phyloP scores from a whole-genome alignment of 2,329 filamentous ascomycete species.

The Fusarium pininemorale region DNA sequence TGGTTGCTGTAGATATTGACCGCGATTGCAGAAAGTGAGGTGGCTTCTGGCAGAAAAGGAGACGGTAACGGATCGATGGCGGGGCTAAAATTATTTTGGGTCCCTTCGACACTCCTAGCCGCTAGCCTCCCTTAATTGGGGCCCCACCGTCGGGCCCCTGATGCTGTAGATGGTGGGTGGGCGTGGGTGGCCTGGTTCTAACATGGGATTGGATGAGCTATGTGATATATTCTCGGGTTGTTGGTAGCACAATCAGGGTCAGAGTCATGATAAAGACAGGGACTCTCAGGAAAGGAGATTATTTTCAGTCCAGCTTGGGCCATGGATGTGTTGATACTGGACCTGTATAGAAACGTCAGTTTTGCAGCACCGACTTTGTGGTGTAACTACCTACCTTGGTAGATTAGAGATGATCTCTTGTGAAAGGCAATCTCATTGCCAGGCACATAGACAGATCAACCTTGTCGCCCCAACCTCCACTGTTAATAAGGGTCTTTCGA shows the following conservation, averaged over 20 bases:
- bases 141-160: constrained; percentile 25
- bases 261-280: constrained; percentile 6
- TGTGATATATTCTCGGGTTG: constrained; percentile 6
- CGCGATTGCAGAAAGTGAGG: constrained; percentile 31
- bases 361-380: background rate
- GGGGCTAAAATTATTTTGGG: constrained; percentile 54
- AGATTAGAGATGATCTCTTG: background rate
- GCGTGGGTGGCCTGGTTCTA: constrained; percentile 10
- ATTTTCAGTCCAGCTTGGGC: background rate
- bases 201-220: constrained; percentile 15
- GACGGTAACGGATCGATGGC: constrained; percentile 52
- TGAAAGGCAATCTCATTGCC: background rate
- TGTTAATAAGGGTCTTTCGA: background rate
- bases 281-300: background rate
- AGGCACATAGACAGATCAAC: background rate
- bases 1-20: constrained; percentile 45
- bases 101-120: constrained; percentile 31
- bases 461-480: background rate
- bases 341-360: background rate
- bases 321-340: background rate
- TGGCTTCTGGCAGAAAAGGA: constrained; percentile 46
- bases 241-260: constrained; percentile 11
- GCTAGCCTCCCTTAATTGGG: background rate
- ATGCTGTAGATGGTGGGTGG: background rate
- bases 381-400: background rate